phyloP scores from a whole-genome alignment of 2,329 filamentous ascomycete species.

The Aureobasidium leucospermi region DNA sequence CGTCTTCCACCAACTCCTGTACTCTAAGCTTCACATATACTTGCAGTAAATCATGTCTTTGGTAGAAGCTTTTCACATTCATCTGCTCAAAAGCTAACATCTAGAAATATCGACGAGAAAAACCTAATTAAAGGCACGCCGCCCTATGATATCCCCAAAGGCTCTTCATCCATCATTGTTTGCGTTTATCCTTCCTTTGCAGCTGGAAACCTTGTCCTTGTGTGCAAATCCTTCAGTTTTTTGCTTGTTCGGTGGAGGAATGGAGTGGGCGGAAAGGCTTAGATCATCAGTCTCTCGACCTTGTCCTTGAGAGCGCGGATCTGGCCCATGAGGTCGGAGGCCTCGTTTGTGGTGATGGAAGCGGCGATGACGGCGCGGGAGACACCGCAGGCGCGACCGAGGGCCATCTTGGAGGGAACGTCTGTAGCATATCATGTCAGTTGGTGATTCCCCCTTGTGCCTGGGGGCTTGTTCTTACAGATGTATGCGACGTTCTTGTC shows the following conservation, averaged over 20 bases:
- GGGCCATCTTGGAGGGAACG: conserved; percentile 64
- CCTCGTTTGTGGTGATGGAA: conserved; percentile 86
- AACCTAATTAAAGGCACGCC: conserved; percentile 9
- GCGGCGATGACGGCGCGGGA: conserved; percentile 78
- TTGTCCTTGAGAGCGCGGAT: conserved; percentile 88
- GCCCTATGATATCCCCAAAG: neutral
- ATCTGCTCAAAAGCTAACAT: neutral
- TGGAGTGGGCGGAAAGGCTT: conserved; percentile 15
- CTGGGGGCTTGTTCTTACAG: neutral
- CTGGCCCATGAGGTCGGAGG: conserved; percentile 76
- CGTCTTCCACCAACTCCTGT: too few relatives aligned
- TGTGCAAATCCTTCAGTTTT: too few relatives aligned
- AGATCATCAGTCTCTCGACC: conserved; percentile 93
- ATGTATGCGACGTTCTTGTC: conserved; percentile 61
- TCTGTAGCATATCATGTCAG: conserved; percentile 18
- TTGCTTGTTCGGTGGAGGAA: neutral
- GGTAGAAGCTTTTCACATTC: neutral
- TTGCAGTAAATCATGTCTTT: too few relatives aligned
- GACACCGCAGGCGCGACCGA: conserved; percentile 86
- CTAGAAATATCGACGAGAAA: neutral
- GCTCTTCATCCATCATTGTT: neutral
- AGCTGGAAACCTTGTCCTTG: too few relatives aligned
- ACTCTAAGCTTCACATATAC: too few relatives aligned
- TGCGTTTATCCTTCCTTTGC: neutral
- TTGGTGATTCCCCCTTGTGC: too few relatives aligned